These are phyloP conservation scores for Geotrichum restrictum DNA, from an alignment of 1,139 yeast species.

Conservation along the genomic window DNA sequence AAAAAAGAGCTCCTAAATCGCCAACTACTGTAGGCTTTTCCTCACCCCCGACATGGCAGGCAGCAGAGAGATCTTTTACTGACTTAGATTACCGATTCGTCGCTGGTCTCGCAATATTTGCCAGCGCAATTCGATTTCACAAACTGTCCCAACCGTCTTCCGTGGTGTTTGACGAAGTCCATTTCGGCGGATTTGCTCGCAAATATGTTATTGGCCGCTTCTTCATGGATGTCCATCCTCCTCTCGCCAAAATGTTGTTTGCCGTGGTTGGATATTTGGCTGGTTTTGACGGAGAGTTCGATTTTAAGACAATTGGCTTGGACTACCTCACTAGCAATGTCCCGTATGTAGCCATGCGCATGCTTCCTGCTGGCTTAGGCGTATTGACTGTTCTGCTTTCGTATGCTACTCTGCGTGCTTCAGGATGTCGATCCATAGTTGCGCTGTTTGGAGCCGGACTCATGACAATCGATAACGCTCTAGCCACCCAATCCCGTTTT, in stretches of 20 bases:
- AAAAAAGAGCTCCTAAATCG: background rate
- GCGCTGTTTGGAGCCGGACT: conserved; percentile 66
- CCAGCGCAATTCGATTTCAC: conserved; percentile 57
- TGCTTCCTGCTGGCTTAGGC: conserved; percentile 80
- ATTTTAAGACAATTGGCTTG: conserved; percentile 88
- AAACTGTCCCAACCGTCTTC: conserved; percentile 64
- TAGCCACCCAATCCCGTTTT: conserved; percentile 82
- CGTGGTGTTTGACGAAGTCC: conserved; percentile 88
- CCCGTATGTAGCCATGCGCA: conserved; percentile 82
- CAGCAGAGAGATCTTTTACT: conserved; percentile 31
- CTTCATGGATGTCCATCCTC: conserved; percentile 96
- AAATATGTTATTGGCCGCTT: conserved; percentile 59
- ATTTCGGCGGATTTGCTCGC: conserved; percentile 65
- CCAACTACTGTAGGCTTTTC: background rate
- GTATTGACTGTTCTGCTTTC: conserved; percentile 70
- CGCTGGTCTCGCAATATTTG: conserved; percentile 49
- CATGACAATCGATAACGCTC: conserved; percentile 78
- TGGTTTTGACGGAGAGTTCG: conserved; percentile 86
- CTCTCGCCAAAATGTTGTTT: conserved; percentile 88
- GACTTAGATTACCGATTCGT: conserved; percentile 39
- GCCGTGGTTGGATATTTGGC: conserved; percentile 86
- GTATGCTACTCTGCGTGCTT: conserved; percentile 76
- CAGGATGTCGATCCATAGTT: conserved; percentile 76
- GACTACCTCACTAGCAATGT: conserved; percentile 56
- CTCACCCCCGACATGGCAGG: background rate